Evolutionary conservation across 306 rosid species (phyloP).

Genomic region (Luffa acutangula): DNA sequence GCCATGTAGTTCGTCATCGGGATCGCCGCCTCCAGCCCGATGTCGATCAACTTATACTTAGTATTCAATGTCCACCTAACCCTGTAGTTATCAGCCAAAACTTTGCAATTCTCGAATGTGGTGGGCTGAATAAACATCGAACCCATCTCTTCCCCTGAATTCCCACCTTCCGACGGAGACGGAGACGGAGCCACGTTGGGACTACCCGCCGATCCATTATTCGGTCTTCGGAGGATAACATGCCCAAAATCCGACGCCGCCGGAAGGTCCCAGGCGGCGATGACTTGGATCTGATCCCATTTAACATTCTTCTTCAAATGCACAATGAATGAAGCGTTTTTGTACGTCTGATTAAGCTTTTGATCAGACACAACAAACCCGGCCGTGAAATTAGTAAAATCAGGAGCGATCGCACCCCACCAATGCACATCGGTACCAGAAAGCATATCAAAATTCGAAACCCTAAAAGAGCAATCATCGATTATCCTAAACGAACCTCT

Average conservation of each 20-base stretch:
- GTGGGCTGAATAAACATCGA: constrained; percentile 35
- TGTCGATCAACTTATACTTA: constrained; percentile 38
- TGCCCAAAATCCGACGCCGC: constrained; percentile 71
- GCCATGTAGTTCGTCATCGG: constrained; percentile 68
- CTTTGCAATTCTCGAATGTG: constrained; percentile 65
- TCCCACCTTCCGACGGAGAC: constrained; percentile 15
- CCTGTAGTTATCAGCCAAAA: constrained; percentile 38
- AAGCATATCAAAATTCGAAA: constrained; percentile 76
- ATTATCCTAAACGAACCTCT: constrained; percentile 48
- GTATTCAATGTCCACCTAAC: constrained; percentile 63
- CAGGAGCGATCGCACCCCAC: constrained; percentile 50
- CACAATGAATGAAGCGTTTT: constrained; percentile 41
- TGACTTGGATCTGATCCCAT: constrained; percentile 66
- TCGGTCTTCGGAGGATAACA: constrained; percentile 17
- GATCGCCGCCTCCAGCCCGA: constrained; percentile 74
- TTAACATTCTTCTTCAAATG: constrained; percentile 38
- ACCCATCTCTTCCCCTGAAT: not conserved
- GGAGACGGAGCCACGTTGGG: constrained; percentile 35
- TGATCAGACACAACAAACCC: constrained; percentile 56
- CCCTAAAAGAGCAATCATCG: constrained; percentile 76
- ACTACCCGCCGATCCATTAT: constrained; percentile 3
- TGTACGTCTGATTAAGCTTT: constrained; percentile 41
- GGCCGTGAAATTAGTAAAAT: constrained; percentile 40
- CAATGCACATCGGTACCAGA: constrained; percentile 63
- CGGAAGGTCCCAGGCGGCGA: constrained; percentile 75